These are phyloP conservation scores for Boletales sp. DNA, from an alignment of 768 basidiomycete species.

Conservation along the genomic window DNA sequence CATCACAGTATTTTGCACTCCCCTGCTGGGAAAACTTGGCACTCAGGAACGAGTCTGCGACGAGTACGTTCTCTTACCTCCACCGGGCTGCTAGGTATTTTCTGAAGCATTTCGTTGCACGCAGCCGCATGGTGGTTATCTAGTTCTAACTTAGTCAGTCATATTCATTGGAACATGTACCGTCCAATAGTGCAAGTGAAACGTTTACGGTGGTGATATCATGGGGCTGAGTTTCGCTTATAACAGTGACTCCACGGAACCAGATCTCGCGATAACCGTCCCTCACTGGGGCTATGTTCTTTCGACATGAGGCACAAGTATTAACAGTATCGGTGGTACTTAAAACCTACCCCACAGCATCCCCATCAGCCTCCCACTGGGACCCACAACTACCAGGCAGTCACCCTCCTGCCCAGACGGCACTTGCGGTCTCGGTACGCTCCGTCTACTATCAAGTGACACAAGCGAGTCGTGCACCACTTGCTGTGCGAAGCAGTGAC, in stretches of 20 bases:
- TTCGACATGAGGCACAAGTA: constrained; percentile 5
- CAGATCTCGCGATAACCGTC: neutral
- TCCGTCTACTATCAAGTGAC: neutral
- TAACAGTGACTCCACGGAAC: constrained; percentile 6
- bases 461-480: neutral
- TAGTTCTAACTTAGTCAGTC: too few relatives aligned
- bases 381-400: constrained; percentile 1
- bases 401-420: neutral
- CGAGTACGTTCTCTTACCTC: too few relatives aligned
- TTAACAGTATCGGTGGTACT: neutral
- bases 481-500: neutral
- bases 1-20: too few relatives aligned
- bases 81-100: too few relatives aligned
- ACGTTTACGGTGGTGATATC: too few relatives aligned
- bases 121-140: too few relatives aligned
- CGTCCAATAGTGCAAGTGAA: too few relatives aligned
- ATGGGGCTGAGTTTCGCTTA: too few relatives aligned
- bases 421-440: neutral
- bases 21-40: too few relatives aligned
- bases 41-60: too few relatives aligned
- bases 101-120: too few relatives aligned
- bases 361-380: constrained; percentile 3
- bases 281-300: constrained; percentile 8
- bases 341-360: constrained; percentile 7
- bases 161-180: too few relatives aligned